A percentile compares a stretch with the other conserved stretches of the same genome.
Conservation (phyloP, 306 rosid species). For the Carpinus fangiana region DNA sequence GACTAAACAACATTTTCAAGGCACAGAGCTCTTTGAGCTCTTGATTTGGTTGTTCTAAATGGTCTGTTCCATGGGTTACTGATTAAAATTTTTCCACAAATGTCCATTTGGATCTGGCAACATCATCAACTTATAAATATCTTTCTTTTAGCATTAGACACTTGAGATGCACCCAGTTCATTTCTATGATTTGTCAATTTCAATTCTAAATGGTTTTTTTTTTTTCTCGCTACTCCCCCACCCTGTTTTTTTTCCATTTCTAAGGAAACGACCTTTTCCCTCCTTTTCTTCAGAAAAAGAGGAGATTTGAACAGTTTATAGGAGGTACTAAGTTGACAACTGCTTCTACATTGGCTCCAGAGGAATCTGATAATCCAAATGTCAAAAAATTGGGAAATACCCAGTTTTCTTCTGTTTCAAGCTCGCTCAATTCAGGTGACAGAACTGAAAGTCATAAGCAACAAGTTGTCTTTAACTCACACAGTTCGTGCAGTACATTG, state of each 20-base stretch:
- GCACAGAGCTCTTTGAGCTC: no score
- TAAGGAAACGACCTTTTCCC: not conserved
- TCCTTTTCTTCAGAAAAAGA: conserved; percentile 22
- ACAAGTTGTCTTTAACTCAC: conserved; percentile 3
- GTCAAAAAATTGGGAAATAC: not conserved
- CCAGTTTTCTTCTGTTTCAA: conserved; percentile 6
- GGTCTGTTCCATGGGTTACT: no score
- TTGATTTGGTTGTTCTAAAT: no score
- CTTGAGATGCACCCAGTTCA: no score
- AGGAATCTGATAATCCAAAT: conserved; percentile 14
- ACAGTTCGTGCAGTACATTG: conserved; percentile 10
- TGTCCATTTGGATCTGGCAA: no score
- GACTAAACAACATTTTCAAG: no score
- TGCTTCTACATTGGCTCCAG: conserved; percentile 3
- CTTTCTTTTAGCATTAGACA: no score
- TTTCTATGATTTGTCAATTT: not conserved
- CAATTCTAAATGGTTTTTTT: not conserved
- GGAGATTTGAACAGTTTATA: conserved; percentile 20
- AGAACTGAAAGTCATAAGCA: not conserved
- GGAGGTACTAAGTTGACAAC: not conserved
- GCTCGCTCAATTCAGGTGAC: not conserved
- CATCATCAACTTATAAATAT: no score
- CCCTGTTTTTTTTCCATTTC: not conserved
- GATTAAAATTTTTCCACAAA: no score
- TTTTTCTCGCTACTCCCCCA: not conserved